Evolutionary conservation across 2,329 filamentous ascomycete species (phyloP).

Genomic region (Colletotrichum coccodes): DNA sequence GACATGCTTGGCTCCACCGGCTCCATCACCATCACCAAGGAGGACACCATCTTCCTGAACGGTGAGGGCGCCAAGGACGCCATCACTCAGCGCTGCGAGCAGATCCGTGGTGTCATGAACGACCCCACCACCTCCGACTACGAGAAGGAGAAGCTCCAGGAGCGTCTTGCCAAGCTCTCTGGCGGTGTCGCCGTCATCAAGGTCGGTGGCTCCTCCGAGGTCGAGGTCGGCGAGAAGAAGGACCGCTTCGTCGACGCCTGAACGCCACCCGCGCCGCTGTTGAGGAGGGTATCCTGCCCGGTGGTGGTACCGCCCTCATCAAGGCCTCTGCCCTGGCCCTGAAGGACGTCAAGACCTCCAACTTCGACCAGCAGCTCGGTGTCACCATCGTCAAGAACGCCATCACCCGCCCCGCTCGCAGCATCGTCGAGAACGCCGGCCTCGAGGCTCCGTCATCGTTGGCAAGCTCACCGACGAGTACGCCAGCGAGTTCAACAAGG

Average conservation of each 20-base stretch:
- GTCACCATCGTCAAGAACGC: conserved; percentile 97
- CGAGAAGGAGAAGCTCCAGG: conserved; percentile 99
- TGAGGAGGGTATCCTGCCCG: conserved; percentile 98
- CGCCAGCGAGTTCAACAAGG: conserved; percentile 94
- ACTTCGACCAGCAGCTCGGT: conserved; percentile 99
- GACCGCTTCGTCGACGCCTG: conserved; percentile 98
- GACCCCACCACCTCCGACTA: conserved; percentile 97
- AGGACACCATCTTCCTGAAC: conserved; percentile 99
- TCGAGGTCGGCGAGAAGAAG: conserved; percentile 99
- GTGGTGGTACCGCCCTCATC: conserved; percentile 96
- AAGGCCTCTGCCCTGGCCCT: conserved; percentile 96
- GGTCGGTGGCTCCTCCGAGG: conserved; percentile 96
- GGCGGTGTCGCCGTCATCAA: conserved; percentile 99
- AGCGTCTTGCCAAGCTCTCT: conserved; percentile 98
- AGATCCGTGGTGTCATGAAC: conserved; percentile 96
- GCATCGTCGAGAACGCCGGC: conserved; percentile 97
- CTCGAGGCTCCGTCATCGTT: conserved; percentile 93
- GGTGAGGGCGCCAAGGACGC: conserved; percentile 94
- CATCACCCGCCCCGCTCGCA: conserved; percentile 93
- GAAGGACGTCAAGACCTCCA: conserved; percentile 82
- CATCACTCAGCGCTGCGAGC: conserved; percentile 95
- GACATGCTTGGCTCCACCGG: conserved; percentile 98
- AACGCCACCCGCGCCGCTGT: conserved; percentile 98
- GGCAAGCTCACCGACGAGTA: conserved; percentile 98
- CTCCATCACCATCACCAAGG: conserved; percentile 99